Evolutionary conservation across 208 protist species (phyloP), one percentile per base, ranked within the genome.

Genomic region (Novymonas esmeraldas): DNA sequence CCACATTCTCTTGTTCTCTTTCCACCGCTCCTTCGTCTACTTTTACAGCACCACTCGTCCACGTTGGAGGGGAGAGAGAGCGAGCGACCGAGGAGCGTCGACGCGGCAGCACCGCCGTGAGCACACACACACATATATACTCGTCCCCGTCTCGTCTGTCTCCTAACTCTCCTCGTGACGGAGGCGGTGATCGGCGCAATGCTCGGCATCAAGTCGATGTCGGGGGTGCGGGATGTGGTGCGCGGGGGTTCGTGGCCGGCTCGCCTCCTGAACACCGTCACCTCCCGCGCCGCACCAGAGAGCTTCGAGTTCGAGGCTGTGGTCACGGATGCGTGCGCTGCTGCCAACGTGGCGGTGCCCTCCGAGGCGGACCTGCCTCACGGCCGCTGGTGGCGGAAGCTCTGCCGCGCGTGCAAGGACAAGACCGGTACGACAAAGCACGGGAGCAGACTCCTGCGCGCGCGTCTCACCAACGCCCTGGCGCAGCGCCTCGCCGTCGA

Each of bases 321-420:
- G 11, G 55, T 96, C 38, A 59, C 20, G 11, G 89, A 93, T 44
- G 86, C 89, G 24, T 90, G 81, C 55, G 66, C 66, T 39, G 63
- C 64, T 24, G 81, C 77, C 0, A 77, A 81, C 59, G 70, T 95
- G 14, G 70, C 73, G 18, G 62, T 82, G 34, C 84, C 86, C 7
- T 69, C 74, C 1, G 77, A 83, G 36, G 65, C 64, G 24, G 69
- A 86, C 11, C 33, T 96, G 44, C 66, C 78, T 3, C 69, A 94
- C 59, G 78, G 64, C 46, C 76, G 79, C 26, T 93, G 83, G 82
- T 97, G 92, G 89, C 79, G 83, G 46, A 97, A 95, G 67, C 78
- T 97, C 5, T 95, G 92, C 58, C 55, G 63, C 0, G 92, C 92
- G 1, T 95, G 89, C 61, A 76, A 61, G 54, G 73, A 92, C 9